These are phyloP conservation scores for Anacardium occidentale DNA, from an alignment of 345 rosid species.

Conservation along the genomic window DNA sequence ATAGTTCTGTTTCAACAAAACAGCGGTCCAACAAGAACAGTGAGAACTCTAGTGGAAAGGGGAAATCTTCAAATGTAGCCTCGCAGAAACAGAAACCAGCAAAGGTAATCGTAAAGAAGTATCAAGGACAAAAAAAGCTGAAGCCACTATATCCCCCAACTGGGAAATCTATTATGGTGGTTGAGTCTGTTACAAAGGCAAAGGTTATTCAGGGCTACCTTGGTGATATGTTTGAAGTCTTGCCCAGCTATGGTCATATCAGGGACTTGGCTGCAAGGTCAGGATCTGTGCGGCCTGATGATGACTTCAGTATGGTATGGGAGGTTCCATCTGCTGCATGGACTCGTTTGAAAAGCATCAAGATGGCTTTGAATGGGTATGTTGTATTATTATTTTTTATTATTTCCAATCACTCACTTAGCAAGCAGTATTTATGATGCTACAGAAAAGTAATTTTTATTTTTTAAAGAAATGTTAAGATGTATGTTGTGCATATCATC, in stretches of 20 bases:
- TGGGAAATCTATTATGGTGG: constrained; percentile 87
- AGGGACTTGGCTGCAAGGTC: constrained; percentile 96
- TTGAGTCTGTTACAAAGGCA: constrained; percentile 90
- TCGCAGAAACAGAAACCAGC: constrained; percentile 35
- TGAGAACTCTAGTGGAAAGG: constrained; percentile 31
- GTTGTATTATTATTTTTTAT: constrained; percentile 18
- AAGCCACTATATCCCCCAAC: constrained; percentile 75
- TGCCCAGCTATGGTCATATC: constrained; percentile 95
- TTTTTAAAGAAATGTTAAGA: neutral
- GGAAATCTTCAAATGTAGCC: constrained; percentile 35
- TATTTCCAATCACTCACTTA: constrained; percentile 1
- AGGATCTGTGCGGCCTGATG: constrained; percentile 96
- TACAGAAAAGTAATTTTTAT: neutral
- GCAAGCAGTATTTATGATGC: constrained; percentile 3
- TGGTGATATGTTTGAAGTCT: constrained; percentile 84
- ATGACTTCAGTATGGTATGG: constrained; percentile 98
- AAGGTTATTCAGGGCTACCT: constrained; percentile 93
- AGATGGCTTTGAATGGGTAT: constrained; percentile 83
- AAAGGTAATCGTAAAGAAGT: constrained; percentile 35
- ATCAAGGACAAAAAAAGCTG: constrained; percentile 36
- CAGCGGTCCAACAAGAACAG: constrained; percentile 38
- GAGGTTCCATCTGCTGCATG: constrained; percentile 96
- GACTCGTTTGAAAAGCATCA: constrained; percentile 96
- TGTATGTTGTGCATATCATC: neutral
- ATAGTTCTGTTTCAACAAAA: constrained; percentile 39